Base-by-base conservation (phyloP, 208 protist genomes). In the Acanthamoeba healyi region DNA sequence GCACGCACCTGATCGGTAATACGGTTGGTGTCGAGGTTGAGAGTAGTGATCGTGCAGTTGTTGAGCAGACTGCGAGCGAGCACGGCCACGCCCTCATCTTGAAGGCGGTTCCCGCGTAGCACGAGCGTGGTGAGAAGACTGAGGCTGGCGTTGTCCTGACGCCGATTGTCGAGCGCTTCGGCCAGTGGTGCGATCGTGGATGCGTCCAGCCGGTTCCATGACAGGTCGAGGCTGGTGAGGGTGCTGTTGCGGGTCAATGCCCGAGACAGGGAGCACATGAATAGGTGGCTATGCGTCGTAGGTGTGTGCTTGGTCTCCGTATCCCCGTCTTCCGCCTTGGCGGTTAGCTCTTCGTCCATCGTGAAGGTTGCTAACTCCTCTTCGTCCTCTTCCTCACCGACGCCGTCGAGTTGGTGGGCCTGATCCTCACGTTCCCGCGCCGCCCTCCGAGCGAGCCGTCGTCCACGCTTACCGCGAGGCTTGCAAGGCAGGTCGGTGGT, bases 21-120 rank as follows among this genome's bases (percentile, higher is more conserved):
- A 44, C 74, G 44, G 46, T 84, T 84, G 24, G 17, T 56, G n/a
- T 90, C 82, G n/a, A 90, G 82, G 82, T 90, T 90, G 36, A 90
- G 58, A 9, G 19, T 42, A 10, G 82, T 90, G 34, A 90, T 44
- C 54, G 82, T 90, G 49, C 58, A 49, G 58, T 90, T 90, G 49
- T 90, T 22, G n/a, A 32, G 46, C 1, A 90, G 40, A 10, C 49
- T 29, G 24, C 58, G 49, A 15, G 82, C 29, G 29, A 90, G 82
- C 15, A 72, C 54, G 19, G 56, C 54, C 6, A 36, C 40, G 34
- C 82, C 82, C 5, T 90, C 82, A n/a, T 90, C 82, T n/a, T 63
- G 29, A 29, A 90, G 58, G 19, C 34, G 82, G 61, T 90, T 90
- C 4, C 58, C 49, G 19, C 82, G 82, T 9, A 90, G 82, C 22